Base-by-base conservation (phyloP, 2,329 filamentous ascomycete species). In the Epichloe festucae region DNA sequence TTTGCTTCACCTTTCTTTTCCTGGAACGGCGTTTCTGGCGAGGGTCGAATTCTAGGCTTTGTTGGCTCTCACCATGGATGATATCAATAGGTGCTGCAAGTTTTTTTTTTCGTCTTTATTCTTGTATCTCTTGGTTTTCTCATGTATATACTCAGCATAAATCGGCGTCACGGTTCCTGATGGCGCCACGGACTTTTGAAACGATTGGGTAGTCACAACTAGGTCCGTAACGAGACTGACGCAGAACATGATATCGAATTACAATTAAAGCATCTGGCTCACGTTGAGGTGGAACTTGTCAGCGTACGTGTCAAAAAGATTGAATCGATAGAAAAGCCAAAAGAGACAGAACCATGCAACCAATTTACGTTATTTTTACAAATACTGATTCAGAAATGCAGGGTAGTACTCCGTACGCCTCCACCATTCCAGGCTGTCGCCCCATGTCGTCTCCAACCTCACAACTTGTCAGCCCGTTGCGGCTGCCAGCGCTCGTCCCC, bases 131-230 rank as follows among this genome's bases (percentile, higher is more conserved):
- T 40, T 35, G 19, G 10, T 48, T 38, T 48, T 31, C 12, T 36
- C 38, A 12, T 44, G 39, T 44, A 44, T 48, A 17, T 44, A 45
- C n/a, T n/a, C 39, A 35, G 50, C 50, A 52, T 49, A 42, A 41
- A 17, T 17, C 27, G 50, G 50, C 46, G 50, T 52, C 41, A 21
- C 46, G 45, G 50, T 43, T 52, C 10, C 23, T 42, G 31, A 40
- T 41, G 50, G 19, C 50, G 40, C 39, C 31, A 38, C 34, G 45
- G 38, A 38, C 39, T 48, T 15, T 48, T 23, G 15, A n/a, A 21
- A 12, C 6, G 7, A 27, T 44, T 48, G 50, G 44, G 38, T 44
- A 52, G 45, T 31, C 50, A 44, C 27, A 31, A 10, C 14, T 19
- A 15, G 23, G 27, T 4, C 36, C 17, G 19, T 17, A 31, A 31